Conservation (phyloP, 2,329 filamentous ascomycete genomes). For the Hypoxylon sp. region DNA sequence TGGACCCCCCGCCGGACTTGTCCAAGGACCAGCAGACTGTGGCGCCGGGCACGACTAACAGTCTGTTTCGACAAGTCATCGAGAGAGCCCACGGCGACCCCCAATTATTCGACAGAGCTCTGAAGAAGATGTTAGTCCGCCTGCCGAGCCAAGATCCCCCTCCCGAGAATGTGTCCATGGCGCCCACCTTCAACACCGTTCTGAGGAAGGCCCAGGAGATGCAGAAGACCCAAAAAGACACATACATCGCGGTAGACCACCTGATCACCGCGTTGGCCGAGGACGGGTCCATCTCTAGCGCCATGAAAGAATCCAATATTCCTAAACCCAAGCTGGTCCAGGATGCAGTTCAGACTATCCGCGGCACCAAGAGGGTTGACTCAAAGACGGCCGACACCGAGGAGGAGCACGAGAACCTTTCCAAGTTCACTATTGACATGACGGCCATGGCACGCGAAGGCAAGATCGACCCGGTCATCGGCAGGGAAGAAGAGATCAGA, state of each 20-base stretch:
- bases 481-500: slow-evolving; percentile 93
- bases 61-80: slow-evolving; percentile 94
- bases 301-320: slow-evolving; percentile 85
- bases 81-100: slow-evolving; percentile 93
- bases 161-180: slow-evolving; percentile 84
- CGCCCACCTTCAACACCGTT: slow-evolving; percentile 82
- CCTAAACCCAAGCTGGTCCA: slow-evolving; percentile 91
- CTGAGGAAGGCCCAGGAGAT: slow-evolving; percentile 86
- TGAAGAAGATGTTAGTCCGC: slow-evolving; percentile 92
- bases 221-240: slow-evolving; percentile 97
- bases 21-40: slow-evolving; percentile 86
- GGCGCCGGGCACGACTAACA: slow-evolving; percentile 67
- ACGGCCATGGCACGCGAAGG: slow-evolving; percentile 94
- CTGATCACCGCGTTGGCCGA: slow-evolving; percentile 86
- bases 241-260: slow-evolving; percentile 93
- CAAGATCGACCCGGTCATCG: slow-evolving; percentile 97
- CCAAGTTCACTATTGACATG: slow-evolving; percentile 99
- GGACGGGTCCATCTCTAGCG: slow-evolving; percentile 75
- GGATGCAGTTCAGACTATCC: slow-evolving; percentile 87
- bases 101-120: slow-evolving; percentile 83
- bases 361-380: slow-evolving; percentile 91
- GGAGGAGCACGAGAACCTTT: slow-evolving; percentile 90
- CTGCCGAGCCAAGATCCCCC: slow-evolving; percentile 94
- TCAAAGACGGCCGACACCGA: slow-evolving; percentile 95
- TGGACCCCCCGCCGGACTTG: slow-evolving; percentile 76